Base-by-base conservation (phyloP, 345 rosid genomes). In the Geranium brycei region DNA sequence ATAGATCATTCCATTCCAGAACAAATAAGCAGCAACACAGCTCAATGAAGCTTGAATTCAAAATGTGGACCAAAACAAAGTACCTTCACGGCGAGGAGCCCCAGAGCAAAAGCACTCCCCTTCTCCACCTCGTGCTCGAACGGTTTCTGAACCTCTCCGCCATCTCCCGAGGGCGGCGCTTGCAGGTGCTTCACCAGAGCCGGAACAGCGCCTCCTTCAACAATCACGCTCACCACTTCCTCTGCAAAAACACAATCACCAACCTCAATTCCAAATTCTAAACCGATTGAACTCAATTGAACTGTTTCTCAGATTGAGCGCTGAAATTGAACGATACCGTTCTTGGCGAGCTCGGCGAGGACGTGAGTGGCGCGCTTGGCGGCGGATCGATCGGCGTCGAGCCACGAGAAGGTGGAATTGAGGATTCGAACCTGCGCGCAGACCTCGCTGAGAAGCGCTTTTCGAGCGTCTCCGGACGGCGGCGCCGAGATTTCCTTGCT, bases 101-200 rank as follows among this genome's bases (percentile, higher is more conserved):
- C 99, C 51, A 95, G 80, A 5, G 97, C 97, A 64, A 88, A 91
- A 15, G 99, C 99, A 69, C 99, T 85, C 74, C 92, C 96, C 77
- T 95, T 95, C 88, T 95, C 99, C 2, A 91, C 96, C 73, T 95
- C 99, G 15, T 95, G 99, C 76, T 95, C 96, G 58, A 77, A 91
- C 64, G 96, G 97, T 81, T 71, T 91, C 12, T 69, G 58, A 70
- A 63, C 66, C 40, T 66, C 28, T 23, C 28, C 56, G 19, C 78
- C 95, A 53, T 85, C 97, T 60, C 28, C 70, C 10, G 62, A 80
- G 51, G 89, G 85, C 15, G 99, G 95, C 65, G 89, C 79, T 71
- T 84, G 89, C 5, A 95, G 82, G 82, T 95, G 97, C 81, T 84
- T 88, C 77, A 91, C 91, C 58, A 95, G 82, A 72, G 88, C 92